phyloP scores from a whole-genome alignment of 2,329 filamentous ascomycete species.

The Fusarium sp. region DNA sequence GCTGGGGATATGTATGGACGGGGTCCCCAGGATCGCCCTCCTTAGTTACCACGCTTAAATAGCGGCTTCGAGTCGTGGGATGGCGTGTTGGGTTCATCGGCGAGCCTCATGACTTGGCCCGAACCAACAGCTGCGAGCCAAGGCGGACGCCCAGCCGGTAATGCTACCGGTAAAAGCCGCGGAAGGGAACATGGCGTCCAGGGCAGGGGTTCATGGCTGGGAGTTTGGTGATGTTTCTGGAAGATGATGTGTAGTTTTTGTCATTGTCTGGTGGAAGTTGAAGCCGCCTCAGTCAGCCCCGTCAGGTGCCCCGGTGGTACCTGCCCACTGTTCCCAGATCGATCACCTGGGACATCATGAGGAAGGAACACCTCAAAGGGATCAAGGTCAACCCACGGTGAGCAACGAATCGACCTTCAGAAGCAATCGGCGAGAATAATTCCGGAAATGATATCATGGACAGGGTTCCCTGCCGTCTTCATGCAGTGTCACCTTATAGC shows the following conservation, averaged over 20 bases:
- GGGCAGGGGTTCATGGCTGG: neutral
- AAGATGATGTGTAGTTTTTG: neutral
- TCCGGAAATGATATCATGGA: slow-evolving; percentile 35
- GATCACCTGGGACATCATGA: neutral
- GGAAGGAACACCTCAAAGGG: neutral
- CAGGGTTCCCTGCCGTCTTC: slow-evolving; percentile 12
- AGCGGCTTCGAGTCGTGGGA: neutral
- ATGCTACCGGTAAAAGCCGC: neutral
- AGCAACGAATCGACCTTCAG: neutral
- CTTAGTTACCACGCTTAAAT: slow-evolving; percentile 5
- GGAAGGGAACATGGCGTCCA: neutral
- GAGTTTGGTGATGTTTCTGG: neutral
- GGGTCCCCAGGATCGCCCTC: slow-evolving; percentile 39
- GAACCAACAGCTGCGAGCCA: neutral
- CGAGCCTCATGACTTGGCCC: slow-evolving; percentile 7
- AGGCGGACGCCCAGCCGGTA: neutral
- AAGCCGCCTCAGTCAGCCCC: neutral
- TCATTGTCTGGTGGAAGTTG: neutral
- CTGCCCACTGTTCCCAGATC: neutral
- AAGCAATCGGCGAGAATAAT: slow-evolving; percentile 1
- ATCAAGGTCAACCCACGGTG: neutral
- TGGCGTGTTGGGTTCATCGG: slow-evolving; percentile 18
- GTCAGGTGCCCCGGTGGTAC: neutral
- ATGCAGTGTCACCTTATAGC: slow-evolving; percentile 7
- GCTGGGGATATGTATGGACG: slow-evolving; percentile 20